Evolutionary conservation across 768 basidiomycete genomes (phyloP), one percentile per base, ranked within the genome.

Genomic region (Naganishia onofrii): DNA sequence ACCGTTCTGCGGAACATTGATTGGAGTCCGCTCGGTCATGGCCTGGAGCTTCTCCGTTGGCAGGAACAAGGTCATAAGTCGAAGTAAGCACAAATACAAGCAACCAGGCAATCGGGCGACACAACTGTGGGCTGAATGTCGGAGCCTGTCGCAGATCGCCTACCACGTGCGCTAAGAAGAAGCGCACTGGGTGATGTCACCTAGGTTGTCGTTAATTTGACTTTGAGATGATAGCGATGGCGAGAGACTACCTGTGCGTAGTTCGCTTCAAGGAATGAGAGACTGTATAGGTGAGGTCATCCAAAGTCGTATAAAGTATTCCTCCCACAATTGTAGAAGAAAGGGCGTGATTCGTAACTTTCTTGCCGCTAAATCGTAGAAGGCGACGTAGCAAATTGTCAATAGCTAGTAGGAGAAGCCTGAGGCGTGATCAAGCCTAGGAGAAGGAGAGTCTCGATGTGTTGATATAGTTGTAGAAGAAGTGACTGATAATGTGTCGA

Each of bases 1-100:
- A 63, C 60, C 60, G 60, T 34, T 63, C 26, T 34, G 60, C 38
- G 60, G 60, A 34, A 63, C 60, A 63, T 63, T 63, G 60, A 63
- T 63, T 3, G 60, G 60, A 44, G 38, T 34, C 60, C 60, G 60
- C 38, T 63, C 60, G 60, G 60, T 63, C 60, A 63, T 63, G 36
- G 60, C 60, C 60, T 29, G 60, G 26, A 23, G 34, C 60, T 63
- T 63, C 38, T 63, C 60, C 31, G 32, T 26, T 3, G 31, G 31
- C 2, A 10, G 15, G 31, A 38, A 38, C 19, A 12, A 34, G 36
- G 34, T 17, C 31, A 58, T 58, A 8, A 17, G 57, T 13, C 9
- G 57, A 26, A 13, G 19, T 38, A 36, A 38, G 57, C 34, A 23
- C 10, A 38, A 34, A 26, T 51, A 51, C 48, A 51, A 6, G 42